Evolutionary conservation across 768 basidiomycete species (phyloP), one percentile per base, ranked within the genome.

Genomic region (Amylocystis lapponica): DNA sequence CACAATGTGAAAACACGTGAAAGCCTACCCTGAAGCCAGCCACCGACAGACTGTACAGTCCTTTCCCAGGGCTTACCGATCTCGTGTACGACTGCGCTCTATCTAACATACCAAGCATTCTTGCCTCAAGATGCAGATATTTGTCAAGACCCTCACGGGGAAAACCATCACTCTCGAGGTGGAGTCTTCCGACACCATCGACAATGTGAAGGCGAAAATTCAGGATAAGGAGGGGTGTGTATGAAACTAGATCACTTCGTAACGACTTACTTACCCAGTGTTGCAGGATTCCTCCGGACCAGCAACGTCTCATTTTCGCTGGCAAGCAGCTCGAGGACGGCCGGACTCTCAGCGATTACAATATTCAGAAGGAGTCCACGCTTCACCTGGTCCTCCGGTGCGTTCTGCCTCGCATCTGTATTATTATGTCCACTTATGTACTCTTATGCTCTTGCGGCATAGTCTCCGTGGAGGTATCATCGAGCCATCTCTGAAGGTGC

Each of bases 81-180:
- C 41, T 32, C 42, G 52, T 58, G 53, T 50, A 52, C 47, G 41
- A 42, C 38, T 39, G 36, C 43, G 38, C 38, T 29, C 50, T 49
- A 39, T 51, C 42, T 16, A 36, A 23, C 46, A 40, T 46, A 42
- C 27, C 49, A 48, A 46, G 48, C 47, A 33, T 41, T 47, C 45
- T 44, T 48, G 41, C 48, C 45, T 49, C 54, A 64, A 61, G 51
- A 66, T 66, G 64, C 64, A 66, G 67, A 85, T 85, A 65, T 85
- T 85, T 73, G 82, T 84, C 69, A 84, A 78, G 71, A 93, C 90
- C 75, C 86, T 93, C 55, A 94, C 89, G 65, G 87, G 86, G 51
- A 90, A 94, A 85, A 94, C 91, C 52, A 96, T 96, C 81, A 94
- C 92, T 75, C 86, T 95, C 49, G 93, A 96, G 83, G 91, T 94